Percentiles rank a stretch among this genome's conserved stretches.
These are phyloP conservation scores for Helminthosporium solani DNA, from an alignment of 2,329 filamentous ascomycete genomes.

Conservation along the genomic window DNA sequence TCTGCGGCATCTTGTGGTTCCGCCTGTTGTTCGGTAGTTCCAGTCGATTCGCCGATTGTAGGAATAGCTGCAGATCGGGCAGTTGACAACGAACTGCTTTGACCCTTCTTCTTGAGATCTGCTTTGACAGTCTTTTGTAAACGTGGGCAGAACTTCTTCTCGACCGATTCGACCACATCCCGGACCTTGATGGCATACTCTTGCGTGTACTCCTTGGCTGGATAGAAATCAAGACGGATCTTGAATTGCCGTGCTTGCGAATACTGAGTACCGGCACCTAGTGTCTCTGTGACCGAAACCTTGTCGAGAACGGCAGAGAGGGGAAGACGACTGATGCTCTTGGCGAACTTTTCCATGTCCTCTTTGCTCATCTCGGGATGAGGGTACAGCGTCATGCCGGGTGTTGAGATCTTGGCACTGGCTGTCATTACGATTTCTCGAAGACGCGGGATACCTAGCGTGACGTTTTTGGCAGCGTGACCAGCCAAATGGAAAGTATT, in stretches of 20 bases:
- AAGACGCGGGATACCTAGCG: slow-evolving; percentile 93
- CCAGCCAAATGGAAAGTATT: slow-evolving; percentile 99
- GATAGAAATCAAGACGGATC: slow-evolving; percentile 80
- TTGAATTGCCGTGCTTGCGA: slow-evolving; percentile 80
- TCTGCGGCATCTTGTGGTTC: slow-evolving; percentile 38
- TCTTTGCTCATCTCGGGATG: slow-evolving; percentile 68
- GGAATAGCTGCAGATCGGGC: slow-evolving; percentile 65
- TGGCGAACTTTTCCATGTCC: slow-evolving; percentile 78
- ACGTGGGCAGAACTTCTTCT: slow-evolving; percentile 72
- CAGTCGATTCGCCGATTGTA: slow-evolving; percentile 67
- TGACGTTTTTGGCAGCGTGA: slow-evolving; percentile 98
- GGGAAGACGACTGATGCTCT: slow-evolving; percentile 84
- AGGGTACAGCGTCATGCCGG: slow-evolving; percentile 81
- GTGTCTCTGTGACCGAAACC: slow-evolving; percentile 75
- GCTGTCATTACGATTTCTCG: slow-evolving; percentile 99
- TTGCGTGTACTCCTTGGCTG: slow-evolving; percentile 75
- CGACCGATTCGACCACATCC: slow-evolving; percentile 78
- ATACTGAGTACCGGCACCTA: slow-evolving; percentile 69
- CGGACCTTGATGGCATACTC: slow-evolving; percentile 79
- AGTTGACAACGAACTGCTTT: slow-evolving; percentile 57
- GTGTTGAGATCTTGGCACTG: slow-evolving; percentile 83
- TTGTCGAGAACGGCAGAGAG: slow-evolving; percentile 82
- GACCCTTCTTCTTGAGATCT: slow-evolving; percentile 77
- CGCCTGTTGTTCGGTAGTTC: slow-evolving; percentile 56
- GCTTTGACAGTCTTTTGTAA: slow-evolving; percentile 70